These are phyloP conservation scores for Xylaria nigripes DNA, from an alignment of 495 filamentous ascomycete genomes.

Conservation along the genomic window DNA sequence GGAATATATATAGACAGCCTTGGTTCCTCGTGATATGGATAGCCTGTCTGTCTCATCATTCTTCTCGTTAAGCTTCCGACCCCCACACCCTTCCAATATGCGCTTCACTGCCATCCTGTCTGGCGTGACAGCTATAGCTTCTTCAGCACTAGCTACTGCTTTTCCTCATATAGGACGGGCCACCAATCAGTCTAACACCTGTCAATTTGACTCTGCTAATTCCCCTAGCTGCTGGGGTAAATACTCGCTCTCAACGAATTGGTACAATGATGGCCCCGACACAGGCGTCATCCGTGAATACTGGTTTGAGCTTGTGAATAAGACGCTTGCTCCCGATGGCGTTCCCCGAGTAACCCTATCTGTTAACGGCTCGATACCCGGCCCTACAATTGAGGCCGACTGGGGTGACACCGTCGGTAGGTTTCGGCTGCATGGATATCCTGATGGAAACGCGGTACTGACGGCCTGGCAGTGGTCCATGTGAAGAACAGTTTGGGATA, in stretches of 20 bases:
- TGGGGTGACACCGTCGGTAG: constrained; percentile 40
- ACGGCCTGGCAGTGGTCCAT: constrained; percentile 16
- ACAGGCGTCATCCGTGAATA: constrained; percentile 41
- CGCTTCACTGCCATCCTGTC: constrained; percentile 2
- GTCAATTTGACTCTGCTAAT: constrained; percentile 17
- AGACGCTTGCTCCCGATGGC: constrained; percentile 44
- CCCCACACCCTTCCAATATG: constrained; percentile 9
- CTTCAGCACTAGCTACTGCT: constrained; percentile 7
- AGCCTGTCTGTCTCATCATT: not conserved
- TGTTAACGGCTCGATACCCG: constrained; percentile 40
- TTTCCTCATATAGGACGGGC: not conserved
- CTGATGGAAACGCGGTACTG: not conserved
- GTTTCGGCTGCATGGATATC: not conserved
- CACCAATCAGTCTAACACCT: constrained; percentile 11
- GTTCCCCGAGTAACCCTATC: constrained; percentile 31
- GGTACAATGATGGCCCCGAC: constrained; percentile 25
- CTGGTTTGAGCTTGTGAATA: constrained; percentile 36
- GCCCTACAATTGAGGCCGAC: constrained; percentile 33
- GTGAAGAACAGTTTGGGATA: constrained; percentile 23
- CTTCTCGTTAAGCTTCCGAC: not conserved
- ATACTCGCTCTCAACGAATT: constrained; percentile 22
- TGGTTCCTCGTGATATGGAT: constrained; percentile 1
- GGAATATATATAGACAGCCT: constrained; percentile 5
- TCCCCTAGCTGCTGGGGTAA: constrained; percentile 21
- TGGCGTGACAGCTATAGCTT: constrained; percentile 8